phyloP scores from a whole-genome alignment of 257 asterid genomes.

The Nyctanthes arbortristis region DNA sequence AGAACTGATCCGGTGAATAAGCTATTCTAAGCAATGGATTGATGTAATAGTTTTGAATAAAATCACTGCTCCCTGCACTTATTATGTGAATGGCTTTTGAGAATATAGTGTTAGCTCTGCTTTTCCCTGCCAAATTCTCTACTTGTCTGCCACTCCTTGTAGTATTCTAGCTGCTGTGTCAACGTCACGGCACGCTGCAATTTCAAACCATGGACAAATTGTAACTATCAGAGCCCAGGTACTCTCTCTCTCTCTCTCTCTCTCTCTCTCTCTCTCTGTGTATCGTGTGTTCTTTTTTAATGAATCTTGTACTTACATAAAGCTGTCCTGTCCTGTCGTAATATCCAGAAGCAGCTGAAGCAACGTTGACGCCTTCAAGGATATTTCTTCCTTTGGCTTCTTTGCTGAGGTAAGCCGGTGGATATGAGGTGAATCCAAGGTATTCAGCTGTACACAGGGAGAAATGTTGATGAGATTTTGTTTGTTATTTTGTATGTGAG shows the following conservation, averaged over 20 bases:
- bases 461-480: not conserved
- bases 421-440: constrained; percentile 74
- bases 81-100: constrained; percentile 68
- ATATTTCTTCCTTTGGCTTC: constrained; percentile 56
- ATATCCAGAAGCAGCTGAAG: constrained; percentile 93
- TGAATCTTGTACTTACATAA: constrained; percentile 38
- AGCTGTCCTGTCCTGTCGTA: constrained; percentile 63
- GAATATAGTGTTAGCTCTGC: constrained; percentile 46
- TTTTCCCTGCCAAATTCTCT: constrained; percentile 52
- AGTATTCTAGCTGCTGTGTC: constrained; percentile 53
- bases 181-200: constrained; percentile 64
- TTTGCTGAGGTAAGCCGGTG: constrained; percentile 72
- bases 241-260: not conserved
- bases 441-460: constrained; percentile 55
- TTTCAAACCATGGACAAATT: not conserved
- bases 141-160: constrained; percentile 73
- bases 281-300: not conserved
- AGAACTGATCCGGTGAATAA: constrained; percentile 54
- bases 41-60: constrained; percentile 71
- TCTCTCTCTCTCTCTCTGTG: not conserved
- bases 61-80: constrained; percentile 85
- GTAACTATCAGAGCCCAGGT: too few relatives aligned
- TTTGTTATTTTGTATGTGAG: not conserved
- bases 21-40: constrained; percentile 51
- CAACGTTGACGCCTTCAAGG: constrained; percentile 69